phyloP scores from a whole-genome alignment of 305 asterid species.

The Fraxinus platypoda region DNA sequence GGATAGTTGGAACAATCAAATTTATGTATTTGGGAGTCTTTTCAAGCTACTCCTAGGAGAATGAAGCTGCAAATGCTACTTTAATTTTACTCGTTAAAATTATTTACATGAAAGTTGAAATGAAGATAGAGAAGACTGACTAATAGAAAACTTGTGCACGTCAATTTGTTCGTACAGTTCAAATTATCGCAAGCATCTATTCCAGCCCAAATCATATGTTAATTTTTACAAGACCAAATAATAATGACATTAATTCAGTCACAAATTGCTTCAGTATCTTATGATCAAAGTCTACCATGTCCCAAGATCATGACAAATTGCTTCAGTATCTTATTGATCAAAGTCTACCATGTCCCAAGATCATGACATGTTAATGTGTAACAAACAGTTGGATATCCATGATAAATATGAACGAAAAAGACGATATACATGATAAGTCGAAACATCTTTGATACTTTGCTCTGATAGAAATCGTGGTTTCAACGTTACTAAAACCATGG shows the following conservation, averaged over 20 bases:
- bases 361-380: background rate
- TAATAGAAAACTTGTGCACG: background rate
- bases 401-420: background rate
- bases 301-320: background rate
- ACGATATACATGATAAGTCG: background rate
- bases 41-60: background rate
- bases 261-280: background rate
- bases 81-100: background rate
- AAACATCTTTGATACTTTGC: background rate
- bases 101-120: background rate
- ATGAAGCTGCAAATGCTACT: background rate
- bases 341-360: background rate
- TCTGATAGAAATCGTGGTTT: background rate
- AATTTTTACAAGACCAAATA: background rate
- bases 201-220: background rate
- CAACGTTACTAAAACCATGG: background rate
- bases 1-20: background rate
- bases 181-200: background rate
- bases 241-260: background rate
- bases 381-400: background rate
- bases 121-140: background rate
- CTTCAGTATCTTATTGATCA: background rate
- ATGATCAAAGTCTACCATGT: background rate
- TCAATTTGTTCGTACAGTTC: background rate
- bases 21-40: background rate